Evolutionary conservation across 164 flowering plant genomes (phyloP), one percentile per base, ranked within the genome.

Genomic region (Vitis labrusca): DNA sequence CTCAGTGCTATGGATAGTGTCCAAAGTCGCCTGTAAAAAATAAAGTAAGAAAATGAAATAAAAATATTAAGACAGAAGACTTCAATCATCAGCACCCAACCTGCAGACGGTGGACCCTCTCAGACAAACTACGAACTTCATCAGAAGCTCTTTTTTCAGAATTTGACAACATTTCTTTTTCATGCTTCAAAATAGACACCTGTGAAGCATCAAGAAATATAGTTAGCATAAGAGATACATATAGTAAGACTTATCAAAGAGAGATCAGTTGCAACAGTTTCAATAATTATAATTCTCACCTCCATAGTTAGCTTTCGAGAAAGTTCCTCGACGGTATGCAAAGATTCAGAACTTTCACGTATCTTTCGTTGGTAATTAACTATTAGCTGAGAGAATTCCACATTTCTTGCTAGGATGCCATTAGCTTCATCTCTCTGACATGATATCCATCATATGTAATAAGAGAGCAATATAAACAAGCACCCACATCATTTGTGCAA

Each of bases 111-210:
- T 87, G 80, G 11, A 88, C 88, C 73, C 98, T 89, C 68, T 90
- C 89, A 2, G 93, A 86, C 83, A 93, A 78, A 72, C 74, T 79
- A 56, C 85, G 85, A 71, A 90, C 94, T 85, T 95, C 99, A 73
- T 89, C 96, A 16, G 44, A 80, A 64, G 98, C 99, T 78, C 99
- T 86, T 73, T 80, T 88, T 74, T 93, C 99, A 61, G 99, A 84
- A 72, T 82, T 85, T 68, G 80, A 61, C 57, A 91, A 67, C 72
- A 93, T 70, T 52, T 91, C 97, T 44, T 90, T 95, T 80, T 93
- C 97, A 69, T 81, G 81, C 77, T 86, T 91, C 67, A 93, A 59
- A 70, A 90, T 56, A 70, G 99, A 85, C 16, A 86, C 88, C 98
- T 91, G 72, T 50, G 14, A 30, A 57, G 10, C 48, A 71, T 71